These are phyloP conservation scores for Kurtzmaniella fragi DNA, from an alignment of 805 yeast genomes.

Conservation along the genomic window DNA sequence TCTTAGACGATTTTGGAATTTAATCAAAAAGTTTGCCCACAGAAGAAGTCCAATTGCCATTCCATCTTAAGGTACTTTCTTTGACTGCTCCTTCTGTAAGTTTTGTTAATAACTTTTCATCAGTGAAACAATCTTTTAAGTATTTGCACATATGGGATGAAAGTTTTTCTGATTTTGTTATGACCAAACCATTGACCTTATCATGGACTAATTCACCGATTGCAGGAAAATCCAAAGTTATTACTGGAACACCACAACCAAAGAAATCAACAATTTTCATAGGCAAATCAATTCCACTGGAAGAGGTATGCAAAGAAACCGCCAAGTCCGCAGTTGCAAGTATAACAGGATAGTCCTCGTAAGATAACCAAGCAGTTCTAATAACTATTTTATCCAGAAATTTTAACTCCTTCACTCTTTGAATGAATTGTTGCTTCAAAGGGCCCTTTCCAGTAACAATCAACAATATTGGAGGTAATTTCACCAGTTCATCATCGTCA, in stretches of 20 bases:
- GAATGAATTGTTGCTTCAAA: conserved; percentile 48
- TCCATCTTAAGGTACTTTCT: conserved; percentile 75
- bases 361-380: conserved; percentile 68
- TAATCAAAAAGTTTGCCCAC: conserved; percentile 29
- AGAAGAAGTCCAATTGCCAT: conserved; percentile 58
- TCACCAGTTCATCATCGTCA: conserved; percentile 27
- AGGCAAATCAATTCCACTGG: conserved; percentile 91
- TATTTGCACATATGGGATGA: conserved; percentile 21
- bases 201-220: conserved; percentile 71
- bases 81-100: conserved; percentile 64
- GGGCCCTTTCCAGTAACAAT: conserved; percentile 99
- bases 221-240: conserved; percentile 73
- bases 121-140: conserved; percentile 21
- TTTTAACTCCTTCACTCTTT: conserved; percentile 37
- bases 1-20: conserved; percentile 5
- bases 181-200: conserved; percentile 60
- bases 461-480: conserved; percentile 49
- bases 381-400: conserved; percentile 50
- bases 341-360: conserved; percentile 74
- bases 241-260: conserved; percentile 92
- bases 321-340: conserved; percentile 81
- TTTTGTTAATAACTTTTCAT: conserved; percentile 25
- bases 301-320: conserved; percentile 83
- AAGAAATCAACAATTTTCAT: conserved; percentile 96
- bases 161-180: conserved; percentile 16